phyloP scores from a whole-genome alignment of 768 basidiomycete species.

The Psilocybe cyanescens region DNA sequence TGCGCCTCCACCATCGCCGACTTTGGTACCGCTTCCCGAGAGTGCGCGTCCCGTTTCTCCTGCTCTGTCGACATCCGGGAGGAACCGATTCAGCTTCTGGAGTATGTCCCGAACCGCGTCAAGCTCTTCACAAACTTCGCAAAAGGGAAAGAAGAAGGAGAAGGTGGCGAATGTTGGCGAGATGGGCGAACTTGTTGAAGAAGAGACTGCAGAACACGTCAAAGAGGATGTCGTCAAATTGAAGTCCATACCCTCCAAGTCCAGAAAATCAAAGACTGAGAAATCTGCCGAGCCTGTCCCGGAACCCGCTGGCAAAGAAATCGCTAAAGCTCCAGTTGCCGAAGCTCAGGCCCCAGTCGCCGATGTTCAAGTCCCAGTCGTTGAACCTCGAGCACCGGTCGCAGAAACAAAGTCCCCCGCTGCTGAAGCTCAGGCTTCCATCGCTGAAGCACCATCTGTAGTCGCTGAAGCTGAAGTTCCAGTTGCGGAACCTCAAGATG shows the following conservation, averaged over 20 bases:
- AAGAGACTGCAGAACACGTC: conserved; percentile 32
- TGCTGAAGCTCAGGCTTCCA: neutral
- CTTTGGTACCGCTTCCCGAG: neutral
- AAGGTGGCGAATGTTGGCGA: conserved; percentile 57
- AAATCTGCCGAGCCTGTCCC: conserved; percentile 13
- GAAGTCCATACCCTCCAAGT: conserved; percentile 1
- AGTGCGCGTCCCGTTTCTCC: conserved; percentile 44
- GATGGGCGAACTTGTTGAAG: conserved; percentile 69
- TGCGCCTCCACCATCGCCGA: conserved; percentile 20
- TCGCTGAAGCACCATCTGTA: neutral
- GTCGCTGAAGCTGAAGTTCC: neutral
- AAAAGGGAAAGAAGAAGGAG: conserved; percentile 39
- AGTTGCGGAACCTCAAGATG: neutral
- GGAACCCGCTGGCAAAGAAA: neutral
- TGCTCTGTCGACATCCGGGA: conserved; percentile 41
- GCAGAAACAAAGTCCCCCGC: neutral
- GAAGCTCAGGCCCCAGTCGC: conserved; percentile 17
- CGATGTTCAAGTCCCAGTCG: neutral
- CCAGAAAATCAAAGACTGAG: conserved; percentile 20
- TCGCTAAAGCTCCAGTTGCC: conserved; percentile 17
- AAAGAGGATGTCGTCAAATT: conserved; percentile 20
- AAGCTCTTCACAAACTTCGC: conserved; percentile 30
- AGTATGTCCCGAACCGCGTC: conserved; percentile 37
- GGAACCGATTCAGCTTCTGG: conserved; percentile 72
- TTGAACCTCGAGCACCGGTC: neutral